Percentiles rank a stretch among this genome's conserved stretches.
These are phyloP conservation scores for Podosphaera xanthii DNA, from an alignment of 2,329 filamentous ascomycete genomes.

Conservation along the genomic window DNA sequence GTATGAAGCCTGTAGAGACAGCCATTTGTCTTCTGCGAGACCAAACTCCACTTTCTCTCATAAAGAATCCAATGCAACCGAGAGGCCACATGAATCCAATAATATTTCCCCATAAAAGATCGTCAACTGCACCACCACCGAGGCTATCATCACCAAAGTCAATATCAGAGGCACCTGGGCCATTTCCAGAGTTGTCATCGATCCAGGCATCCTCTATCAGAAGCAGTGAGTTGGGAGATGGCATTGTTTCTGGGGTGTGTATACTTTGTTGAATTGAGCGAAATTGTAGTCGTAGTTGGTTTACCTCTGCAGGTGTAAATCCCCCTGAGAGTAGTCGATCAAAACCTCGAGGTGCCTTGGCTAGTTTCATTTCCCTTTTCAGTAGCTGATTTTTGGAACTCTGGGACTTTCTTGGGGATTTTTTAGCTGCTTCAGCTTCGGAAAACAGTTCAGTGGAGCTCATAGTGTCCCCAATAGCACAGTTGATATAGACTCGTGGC, in stretches of 20 bases:
- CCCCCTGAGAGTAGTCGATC: slow-evolving; percentile 63
- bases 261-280: slow-evolving; percentile 60
- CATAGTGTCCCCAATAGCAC: slow-evolving; percentile 63
- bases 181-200: slow-evolving; percentile 34
- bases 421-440: slow-evolving; percentile 27
- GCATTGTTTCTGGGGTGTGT: slow-evolving; percentile 77
- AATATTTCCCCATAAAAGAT: slow-evolving; percentile 68
- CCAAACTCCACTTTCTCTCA: slow-evolving; percentile 74
- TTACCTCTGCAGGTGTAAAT: slow-evolving; percentile 64
- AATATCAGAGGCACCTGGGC: slow-evolving; percentile 18
- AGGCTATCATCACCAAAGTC: slow-evolving; percentile 18
- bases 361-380: slow-evolving; percentile 22
- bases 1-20: slow-evolving; percentile 59
- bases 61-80: slow-evolving; percentile 63
- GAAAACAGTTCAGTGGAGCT: slow-evolving; percentile 42
- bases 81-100: slow-evolving; percentile 92
- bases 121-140: slow-evolving; percentile 37
- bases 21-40: slow-evolving; percentile 65
- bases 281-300: slow-evolving; percentile 71
- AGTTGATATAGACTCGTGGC: slow-evolving; percentile 65
- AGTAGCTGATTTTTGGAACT: slow-evolving; percentile 2
- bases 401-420: slow-evolving; percentile 6
- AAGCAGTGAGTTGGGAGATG: slow-evolving; percentile 50
- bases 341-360: slow-evolving; percentile 47
- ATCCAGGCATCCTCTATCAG: slow-evolving; percentile 80